Percentiles rank a stretch among this genome's conserved stretches.
These are phyloP conservation scores for Lasiosphaeriaceae sp. DNA, from an alignment of 495 filamentous ascomycete genomes.

Conservation along the genomic window DNA sequence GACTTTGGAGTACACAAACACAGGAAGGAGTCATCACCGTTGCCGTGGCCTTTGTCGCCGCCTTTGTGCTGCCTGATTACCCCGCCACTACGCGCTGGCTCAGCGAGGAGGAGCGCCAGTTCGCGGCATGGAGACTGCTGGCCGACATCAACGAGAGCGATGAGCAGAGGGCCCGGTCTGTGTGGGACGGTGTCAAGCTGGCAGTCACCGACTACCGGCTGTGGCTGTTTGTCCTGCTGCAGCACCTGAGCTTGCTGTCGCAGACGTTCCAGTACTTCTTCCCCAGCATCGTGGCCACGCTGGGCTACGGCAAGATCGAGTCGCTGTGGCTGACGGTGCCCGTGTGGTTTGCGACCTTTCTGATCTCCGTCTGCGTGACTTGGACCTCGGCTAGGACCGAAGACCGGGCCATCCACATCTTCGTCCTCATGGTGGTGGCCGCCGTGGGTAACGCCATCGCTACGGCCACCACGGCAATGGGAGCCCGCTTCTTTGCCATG, in stretches of 20 bases:
- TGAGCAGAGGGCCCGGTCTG: slow-evolving; percentile 16
- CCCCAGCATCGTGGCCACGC: slow-evolving; percentile 50
- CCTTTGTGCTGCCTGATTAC: slow-evolving; percentile 41
- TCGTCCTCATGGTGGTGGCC: slow-evolving; percentile 42
- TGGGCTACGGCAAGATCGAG: slow-evolving; percentile 48
- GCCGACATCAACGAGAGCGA: slow-evolving; percentile 40
- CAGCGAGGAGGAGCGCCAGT: slow-evolving; percentile 36
- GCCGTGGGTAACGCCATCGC: slow-evolving; percentile 49
- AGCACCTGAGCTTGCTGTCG: slow-evolving; percentile 37
- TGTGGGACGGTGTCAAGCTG: slow-evolving; percentile 37
- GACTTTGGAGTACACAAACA: background rate
- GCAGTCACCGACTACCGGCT: slow-evolving; percentile 39
- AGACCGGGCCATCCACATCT: slow-evolving; percentile 42
- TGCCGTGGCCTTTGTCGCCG: slow-evolving; percentile 30
- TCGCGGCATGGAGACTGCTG: slow-evolving; percentile 38
- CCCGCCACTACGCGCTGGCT: slow-evolving; percentile 43
- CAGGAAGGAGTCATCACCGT: slow-evolving; percentile 40
- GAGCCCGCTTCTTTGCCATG: slow-evolving; percentile 48
- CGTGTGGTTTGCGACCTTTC: slow-evolving; percentile 39
- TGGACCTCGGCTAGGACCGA: slow-evolving; percentile 35
- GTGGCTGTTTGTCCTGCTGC: slow-evolving; percentile 45
- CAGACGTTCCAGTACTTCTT: slow-evolving; percentile 51
- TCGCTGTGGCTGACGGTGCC: slow-evolving; percentile 52
- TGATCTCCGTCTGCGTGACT: slow-evolving; percentile 34
- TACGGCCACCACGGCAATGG: slow-evolving; percentile 39